Evolutionary conservation across 345 rosid species (phyloP), one percentile per base, ranked within the genome.

Genomic region (Euclidium syriacum): DNA sequence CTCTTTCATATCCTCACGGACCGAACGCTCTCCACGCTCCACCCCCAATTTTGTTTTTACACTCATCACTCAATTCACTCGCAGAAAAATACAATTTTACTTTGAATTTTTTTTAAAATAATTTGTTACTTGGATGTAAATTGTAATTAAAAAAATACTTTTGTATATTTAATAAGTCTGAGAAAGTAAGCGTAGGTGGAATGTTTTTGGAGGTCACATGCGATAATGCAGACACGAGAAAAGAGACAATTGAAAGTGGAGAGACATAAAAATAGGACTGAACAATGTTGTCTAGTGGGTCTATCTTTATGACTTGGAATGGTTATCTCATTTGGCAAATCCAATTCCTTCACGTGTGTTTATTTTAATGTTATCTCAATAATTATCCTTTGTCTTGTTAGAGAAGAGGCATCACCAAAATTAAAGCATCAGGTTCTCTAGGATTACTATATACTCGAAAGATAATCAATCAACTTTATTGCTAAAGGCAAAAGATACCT

Each of bases 131-230:
- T 29, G 1, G 5, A 20, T 16, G 17, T 36, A 16, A 58, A 22
- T 1, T 30, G 16, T 12, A 0, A 29, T 9, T 22, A 19, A 4
- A 29, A 20, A 7, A 27, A 11, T 30, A 3, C 3, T 18, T 30
- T 29, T 5, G 6, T 16, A 14, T 7, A 19, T 26, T n/a, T n/a
- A 29, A 10, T 18, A 40, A 32, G 47, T 60, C 12, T 14, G 11
- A 20, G 44, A 41, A 23, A 52, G 32, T 23, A 53, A 27, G 2
- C 2, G 35, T 49, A 52, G 20, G 67, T 23, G 60, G 65, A 64
- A 64, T 71, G 65, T 71, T 40, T 70, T 62, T 24, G 2, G 11
- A 52, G 2, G 63, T 55, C 74, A 70, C 70, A 63, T 71, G 65
- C 29, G 47, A 24, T 63, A 55, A 14, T 56, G 65, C 5, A 17